These are phyloP conservation scores for Eucalyptus rudis DNA, from an alignment of 345 rosid species.

Conservation along the genomic window DNA sequence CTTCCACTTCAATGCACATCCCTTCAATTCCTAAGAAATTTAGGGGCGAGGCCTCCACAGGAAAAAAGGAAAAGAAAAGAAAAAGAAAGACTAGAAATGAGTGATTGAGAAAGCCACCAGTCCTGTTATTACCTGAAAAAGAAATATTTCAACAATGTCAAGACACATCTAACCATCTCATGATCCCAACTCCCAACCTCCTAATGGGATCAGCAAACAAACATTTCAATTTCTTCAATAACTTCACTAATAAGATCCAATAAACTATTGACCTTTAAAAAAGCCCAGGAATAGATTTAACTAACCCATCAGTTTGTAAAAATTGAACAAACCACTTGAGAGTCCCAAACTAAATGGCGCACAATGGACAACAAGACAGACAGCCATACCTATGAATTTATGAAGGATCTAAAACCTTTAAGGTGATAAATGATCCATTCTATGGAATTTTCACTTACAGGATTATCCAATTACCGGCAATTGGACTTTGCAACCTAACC, in stretches of 20 bases:
- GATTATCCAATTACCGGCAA: background rate
- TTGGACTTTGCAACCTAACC: background rate
- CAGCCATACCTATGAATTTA: background rate
- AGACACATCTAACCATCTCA: background rate
- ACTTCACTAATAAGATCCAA: background rate
- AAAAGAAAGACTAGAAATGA: background rate
- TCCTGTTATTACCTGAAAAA: background rate
- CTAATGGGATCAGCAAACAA: background rate
- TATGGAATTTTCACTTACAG: background rate
- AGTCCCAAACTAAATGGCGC: background rate
- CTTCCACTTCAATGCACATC: background rate
- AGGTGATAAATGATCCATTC: background rate
- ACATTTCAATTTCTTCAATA: background rate
- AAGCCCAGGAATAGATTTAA: background rate
- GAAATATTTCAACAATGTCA: background rate
- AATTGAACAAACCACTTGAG: background rate
- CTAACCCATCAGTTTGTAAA: background rate
- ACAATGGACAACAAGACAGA: background rate
- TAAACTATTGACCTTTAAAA: background rate
- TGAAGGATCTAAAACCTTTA: background rate
- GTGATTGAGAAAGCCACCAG: background rate
- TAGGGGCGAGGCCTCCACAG: background rate
- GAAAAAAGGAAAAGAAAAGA: background rate
- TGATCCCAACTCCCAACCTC: background rate
- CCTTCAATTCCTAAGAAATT: background rate